Evolutionary conservation across 768 basidiomycete genomes (phyloP).

Genomic region (Ramaria rubella): DNA sequence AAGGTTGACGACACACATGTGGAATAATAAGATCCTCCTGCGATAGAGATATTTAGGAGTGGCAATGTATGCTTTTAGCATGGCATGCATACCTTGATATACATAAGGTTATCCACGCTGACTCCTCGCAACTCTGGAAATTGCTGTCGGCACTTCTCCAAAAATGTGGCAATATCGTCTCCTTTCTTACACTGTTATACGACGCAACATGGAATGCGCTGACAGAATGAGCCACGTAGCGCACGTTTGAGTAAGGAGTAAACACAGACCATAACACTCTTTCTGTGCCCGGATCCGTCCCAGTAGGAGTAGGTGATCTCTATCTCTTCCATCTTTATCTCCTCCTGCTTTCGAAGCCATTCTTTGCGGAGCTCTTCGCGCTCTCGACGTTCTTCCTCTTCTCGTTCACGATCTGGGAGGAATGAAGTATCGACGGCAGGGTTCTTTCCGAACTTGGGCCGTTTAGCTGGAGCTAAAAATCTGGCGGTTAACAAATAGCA

Average conservation of each 20-base stretch:
- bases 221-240: conserved; percentile 2
- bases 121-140: conserved; percentile 88
- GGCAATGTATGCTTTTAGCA: not conserved
- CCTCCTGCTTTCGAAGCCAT: conserved; percentile 73
- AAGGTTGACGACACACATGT: conserved; percentile 49
- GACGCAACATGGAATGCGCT: conserved; percentile 1
- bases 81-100: conserved; percentile 68
- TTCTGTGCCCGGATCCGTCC: conserved; percentile 97
- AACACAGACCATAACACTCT: conserved; percentile 72
- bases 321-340: conserved; percentile 65
- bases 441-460: conserved; percentile 84
- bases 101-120: conserved; percentile 96
- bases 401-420: conserved; percentile 94
- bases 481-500: not conserved
- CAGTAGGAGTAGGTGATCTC: conserved; percentile 96
- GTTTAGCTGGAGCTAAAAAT: conserved; percentile 47
- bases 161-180: conserved; percentile 76
- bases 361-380: conserved; percentile 84
- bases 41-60: conserved; percentile 10
- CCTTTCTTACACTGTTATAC: conserved; percentile 90
- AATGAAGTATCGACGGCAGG: conserved; percentile 97
- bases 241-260: not conserved
- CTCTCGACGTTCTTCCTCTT: conserved; percentile 84
- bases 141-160: conserved; percentile 90
- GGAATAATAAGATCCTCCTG: conserved; percentile 98